Evolutionary conservation across 2,329 filamentous ascomycete species (phyloP).

Genomic region (Monosporascus sp.): DNA sequence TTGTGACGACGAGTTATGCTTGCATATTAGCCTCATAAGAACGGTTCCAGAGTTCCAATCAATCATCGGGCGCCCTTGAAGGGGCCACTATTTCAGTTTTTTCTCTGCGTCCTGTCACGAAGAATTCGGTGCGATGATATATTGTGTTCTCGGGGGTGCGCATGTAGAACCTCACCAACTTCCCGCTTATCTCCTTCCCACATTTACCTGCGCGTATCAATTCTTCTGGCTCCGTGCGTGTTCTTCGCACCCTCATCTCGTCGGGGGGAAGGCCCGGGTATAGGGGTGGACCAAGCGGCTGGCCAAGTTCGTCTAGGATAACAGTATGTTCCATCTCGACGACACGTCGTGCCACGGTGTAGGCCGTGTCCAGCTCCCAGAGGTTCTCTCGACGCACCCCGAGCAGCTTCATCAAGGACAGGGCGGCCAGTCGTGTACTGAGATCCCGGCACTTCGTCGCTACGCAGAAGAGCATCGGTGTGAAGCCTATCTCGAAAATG

Average conservation of each 20-base stretch:
- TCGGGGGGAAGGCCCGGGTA: slow-evolving; percentile 22
- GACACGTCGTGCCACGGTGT: slow-evolving; percentile 25
- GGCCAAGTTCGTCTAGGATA: slow-evolving; percentile 15
- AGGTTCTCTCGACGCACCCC: slow-evolving; percentile 28
- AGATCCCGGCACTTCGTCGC: slow-evolving; percentile 34
- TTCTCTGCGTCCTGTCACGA: too few relatives aligned
- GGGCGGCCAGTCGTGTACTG: slow-evolving; percentile 26
- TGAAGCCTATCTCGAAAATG: slow-evolving; percentile 36
- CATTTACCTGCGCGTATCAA: slow-evolving; percentile 4
- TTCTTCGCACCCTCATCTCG: slow-evolving; percentile 21
- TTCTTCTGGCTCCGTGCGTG: slow-evolving; percentile 9
- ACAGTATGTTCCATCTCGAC: slow-evolving; percentile 36
- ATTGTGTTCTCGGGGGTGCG: background rate
- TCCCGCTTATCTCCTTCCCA: slow-evolving; percentile 11
- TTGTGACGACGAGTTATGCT: too few relatives aligned
- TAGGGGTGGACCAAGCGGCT: slow-evolving; percentile 6
- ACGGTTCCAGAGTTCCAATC: too few relatives aligned
- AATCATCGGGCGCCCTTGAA: too few relatives aligned
- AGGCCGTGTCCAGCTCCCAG: slow-evolving; percentile 30
- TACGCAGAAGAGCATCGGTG: slow-evolving; percentile 32
- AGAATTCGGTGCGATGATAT: too few relatives aligned
- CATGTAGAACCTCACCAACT: slow-evolving; percentile 19
- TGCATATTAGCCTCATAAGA: too few relatives aligned
- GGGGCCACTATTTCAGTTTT: too few relatives aligned
- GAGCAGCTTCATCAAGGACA: slow-evolving; percentile 26